Evolutionary conservation across 148 eudicot species (phyloP).

Genomic region (Oxyria digyna): DNA sequence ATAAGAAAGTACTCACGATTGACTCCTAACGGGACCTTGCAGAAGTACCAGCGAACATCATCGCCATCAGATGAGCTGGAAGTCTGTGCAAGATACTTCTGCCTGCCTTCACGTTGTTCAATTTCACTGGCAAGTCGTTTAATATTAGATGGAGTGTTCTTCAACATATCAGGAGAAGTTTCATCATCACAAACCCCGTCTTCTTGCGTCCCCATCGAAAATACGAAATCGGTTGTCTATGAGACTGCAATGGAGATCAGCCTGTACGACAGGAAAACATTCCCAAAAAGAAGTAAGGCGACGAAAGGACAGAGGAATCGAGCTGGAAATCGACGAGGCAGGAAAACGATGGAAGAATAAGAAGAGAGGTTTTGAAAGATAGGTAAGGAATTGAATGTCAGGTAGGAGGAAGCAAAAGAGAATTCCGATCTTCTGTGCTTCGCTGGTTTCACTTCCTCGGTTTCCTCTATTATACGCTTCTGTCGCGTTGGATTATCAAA

Average conservation of each 20-base stretch:
- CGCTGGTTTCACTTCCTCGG: background rate
- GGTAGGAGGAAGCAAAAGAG: background rate
- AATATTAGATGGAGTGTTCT: constrained; percentile 79
- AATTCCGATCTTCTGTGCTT: background rate
- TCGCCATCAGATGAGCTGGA: constrained; percentile 87
- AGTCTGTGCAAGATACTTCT: constrained; percentile 83
- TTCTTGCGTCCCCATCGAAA: constrained; percentile 5
- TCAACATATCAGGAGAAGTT: constrained; percentile 63
- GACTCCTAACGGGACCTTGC: constrained; percentile 68
- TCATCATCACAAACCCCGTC: constrained; percentile 19
- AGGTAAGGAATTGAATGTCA: background rate
- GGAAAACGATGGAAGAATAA: constrained; percentile 4
- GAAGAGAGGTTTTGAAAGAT: constrained; percentile 5
- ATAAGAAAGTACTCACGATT: constrained; percentile 37
- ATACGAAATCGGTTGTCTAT: background rate
- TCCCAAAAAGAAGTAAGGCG: background rate
- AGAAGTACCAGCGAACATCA: constrained; percentile 94
- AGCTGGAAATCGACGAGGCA: background rate
- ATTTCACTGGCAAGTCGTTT: constrained; percentile 69
- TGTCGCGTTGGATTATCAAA: background rate
- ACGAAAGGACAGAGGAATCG: background rate
- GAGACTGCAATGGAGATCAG: background rate
- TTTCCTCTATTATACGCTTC: background rate
- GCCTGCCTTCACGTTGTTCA: constrained; percentile 77
- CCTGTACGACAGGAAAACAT: background rate